Percentiles rank a stretch among this genome's conserved stretches.
phyloP scores from a whole-genome alignment of 1,284 basidiomycete species.

The Filobasidium uniguttulatum region DNA sequence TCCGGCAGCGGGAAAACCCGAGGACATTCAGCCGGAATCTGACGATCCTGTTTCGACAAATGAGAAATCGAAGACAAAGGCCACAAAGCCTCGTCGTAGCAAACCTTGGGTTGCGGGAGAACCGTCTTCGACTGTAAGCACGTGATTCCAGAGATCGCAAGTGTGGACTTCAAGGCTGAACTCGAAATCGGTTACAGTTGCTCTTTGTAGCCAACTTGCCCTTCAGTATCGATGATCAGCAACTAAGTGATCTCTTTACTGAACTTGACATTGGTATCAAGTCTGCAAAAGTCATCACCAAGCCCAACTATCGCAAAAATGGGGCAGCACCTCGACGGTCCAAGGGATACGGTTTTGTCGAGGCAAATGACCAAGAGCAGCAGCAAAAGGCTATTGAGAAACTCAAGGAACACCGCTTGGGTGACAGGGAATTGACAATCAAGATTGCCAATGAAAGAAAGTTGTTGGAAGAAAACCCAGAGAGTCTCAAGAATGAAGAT shows the following conservation, averaged over 20 bases:
- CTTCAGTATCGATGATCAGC: constrained; percentile 72
- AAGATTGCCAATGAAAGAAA: constrained; percentile 53
- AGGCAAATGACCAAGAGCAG: constrained; percentile 66
- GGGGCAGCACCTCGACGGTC: constrained; percentile 35
- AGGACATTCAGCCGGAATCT: too few relatives aligned
- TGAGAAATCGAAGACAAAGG: constrained; percentile 20
- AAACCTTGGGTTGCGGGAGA: constrained; percentile 42
- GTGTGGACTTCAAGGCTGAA: too few relatives aligned
- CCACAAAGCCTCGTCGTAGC: constrained; percentile 14
- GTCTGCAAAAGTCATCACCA: constrained; percentile 71
- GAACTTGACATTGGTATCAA: constrained; percentile 64
- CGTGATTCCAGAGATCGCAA: background rate
- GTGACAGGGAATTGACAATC: constrained; percentile 65
- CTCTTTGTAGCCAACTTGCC: constrained; percentile 91
- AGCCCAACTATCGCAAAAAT: constrained; percentile 42
- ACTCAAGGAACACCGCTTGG: constrained; percentile 67
- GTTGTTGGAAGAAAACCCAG: background rate
- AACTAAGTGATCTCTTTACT: constrained; percentile 61
- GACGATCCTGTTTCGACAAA: too few relatives aligned
- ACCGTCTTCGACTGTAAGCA: constrained; percentile 24
- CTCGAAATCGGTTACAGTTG: constrained; percentile 35
- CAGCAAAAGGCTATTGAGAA: constrained; percentile 69
- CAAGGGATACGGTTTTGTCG: constrained; percentile 91
- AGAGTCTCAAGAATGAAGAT: too few relatives aligned
- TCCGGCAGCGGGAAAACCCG: constrained; percentile 6